Evolutionary conservation across 208 protist species (phyloP).

Genomic region (Leishmania mexicana): DNA sequence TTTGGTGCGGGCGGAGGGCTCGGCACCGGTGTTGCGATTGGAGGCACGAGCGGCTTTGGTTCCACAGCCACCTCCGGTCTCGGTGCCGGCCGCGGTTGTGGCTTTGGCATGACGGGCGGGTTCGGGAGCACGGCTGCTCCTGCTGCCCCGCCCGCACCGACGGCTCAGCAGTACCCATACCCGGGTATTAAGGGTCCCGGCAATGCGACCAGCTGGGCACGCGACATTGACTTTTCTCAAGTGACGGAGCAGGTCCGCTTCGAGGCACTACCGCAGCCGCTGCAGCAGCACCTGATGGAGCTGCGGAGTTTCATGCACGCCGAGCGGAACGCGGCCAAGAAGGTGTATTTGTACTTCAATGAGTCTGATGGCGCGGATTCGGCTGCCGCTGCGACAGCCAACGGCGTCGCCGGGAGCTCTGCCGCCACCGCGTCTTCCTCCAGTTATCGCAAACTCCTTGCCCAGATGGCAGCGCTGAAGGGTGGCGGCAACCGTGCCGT

Average conservation of each 20-base stretch:
- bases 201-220: slow-evolving; percentile 57
- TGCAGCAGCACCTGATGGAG: slow-evolving; percentile 82
- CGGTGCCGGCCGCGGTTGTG: slow-evolving; percentile 6
- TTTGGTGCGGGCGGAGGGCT: slow-evolving; percentile 28
- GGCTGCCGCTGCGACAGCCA: not conserved
- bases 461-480: slow-evolving; percentile 35
- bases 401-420: not conserved
- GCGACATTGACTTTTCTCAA: slow-evolving; percentile 68
- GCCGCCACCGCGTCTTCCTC: slow-evolving; percentile 13
- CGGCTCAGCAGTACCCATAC: slow-evolving; percentile 56
- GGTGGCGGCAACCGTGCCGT: slow-evolving; percentile 44
- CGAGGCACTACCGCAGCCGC: slow-evolving; percentile 57
- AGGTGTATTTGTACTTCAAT: slow-evolving; percentile 62
- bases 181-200: slow-evolving; percentile 74
- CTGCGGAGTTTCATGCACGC: slow-evolving; percentile 74
- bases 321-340: slow-evolving; percentile 58
- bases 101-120: slow-evolving; percentile 28
- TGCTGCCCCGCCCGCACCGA: slow-evolving; percentile 14
- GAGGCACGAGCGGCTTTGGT: slow-evolving; percentile 25
- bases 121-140: slow-evolving; percentile 14
- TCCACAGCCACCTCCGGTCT: slow-evolving; percentile 2
- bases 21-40: slow-evolving; percentile 3
- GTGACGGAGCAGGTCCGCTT: slow-evolving; percentile 75
- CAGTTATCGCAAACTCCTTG: slow-evolving; percentile 38
- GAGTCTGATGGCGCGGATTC: slow-evolving; percentile 25